Percentiles rank a stretch among this genome's conserved stretches.
phyloP scores from a whole-genome alignment of 371 early-diverging fungal species.

The Dinochytrium kinnereticum region DNA sequence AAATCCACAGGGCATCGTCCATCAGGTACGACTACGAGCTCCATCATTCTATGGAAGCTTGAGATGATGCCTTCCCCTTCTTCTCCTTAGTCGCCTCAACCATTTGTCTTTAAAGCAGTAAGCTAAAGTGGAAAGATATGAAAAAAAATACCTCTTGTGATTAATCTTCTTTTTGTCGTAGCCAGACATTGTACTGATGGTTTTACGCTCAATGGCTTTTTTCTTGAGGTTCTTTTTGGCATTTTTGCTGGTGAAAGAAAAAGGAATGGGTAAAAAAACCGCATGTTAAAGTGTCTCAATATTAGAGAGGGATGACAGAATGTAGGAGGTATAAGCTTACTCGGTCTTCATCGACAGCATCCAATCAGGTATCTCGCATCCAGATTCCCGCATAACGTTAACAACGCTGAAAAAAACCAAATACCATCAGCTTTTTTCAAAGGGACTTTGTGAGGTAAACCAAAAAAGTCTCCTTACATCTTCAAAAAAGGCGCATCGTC shows the following conservation, averaged over 20 bases:
- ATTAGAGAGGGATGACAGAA: no score
- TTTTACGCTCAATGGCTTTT: conserved; percentile 67
- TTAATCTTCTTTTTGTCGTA: conserved; percentile 58
- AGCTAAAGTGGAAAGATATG: not conserved
- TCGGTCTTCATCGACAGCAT: conserved; percentile 86
- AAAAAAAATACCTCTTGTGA: conserved; percentile 43
- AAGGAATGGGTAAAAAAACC: not conserved
- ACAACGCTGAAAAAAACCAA: conserved; percentile 67
- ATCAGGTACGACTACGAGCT: no score
- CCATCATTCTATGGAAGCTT: no score
- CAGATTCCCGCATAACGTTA: conserved; percentile 95
- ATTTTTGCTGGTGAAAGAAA: conserved; percentile 51
- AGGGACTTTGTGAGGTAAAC: conserved; percentile 13
- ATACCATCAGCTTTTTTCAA: no score
- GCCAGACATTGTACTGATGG: conserved; percentile 67
- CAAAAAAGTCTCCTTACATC: conserved; percentile 53
- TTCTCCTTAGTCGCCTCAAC: conserved; percentile 18
- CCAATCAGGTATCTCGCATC: conserved; percentile 97
- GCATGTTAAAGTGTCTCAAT: no score
- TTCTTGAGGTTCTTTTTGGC: conserved; percentile 69
- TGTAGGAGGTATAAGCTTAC: no score
- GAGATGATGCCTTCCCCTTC: conserved; percentile 8
- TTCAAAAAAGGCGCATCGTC: conserved; percentile 89
- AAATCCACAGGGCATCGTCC: no score
- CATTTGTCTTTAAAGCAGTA: conserved; percentile 11